Conservation (phyloP, 2,329 filamentous ascomycete species). For the Aureobasidium sp. region DNA sequence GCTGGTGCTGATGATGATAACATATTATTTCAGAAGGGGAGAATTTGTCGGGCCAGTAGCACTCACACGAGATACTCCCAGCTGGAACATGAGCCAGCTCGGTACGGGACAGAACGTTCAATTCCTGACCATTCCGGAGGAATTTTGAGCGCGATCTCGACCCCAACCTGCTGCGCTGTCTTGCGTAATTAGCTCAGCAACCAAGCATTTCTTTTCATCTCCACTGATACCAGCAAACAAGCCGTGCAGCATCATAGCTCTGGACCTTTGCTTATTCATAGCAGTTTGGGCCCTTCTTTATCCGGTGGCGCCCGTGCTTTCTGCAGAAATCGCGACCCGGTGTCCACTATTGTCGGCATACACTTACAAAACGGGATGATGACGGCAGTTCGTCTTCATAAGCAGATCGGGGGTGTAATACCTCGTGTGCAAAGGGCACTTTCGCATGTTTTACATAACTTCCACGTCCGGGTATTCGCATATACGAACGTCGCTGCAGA, state of each 20-base stretch:
- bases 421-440: neutral
- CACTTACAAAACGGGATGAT: neutral
- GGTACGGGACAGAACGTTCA: neutral
- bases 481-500: too few relatives aligned
- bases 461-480: too few relatives aligned
- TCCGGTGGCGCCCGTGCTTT: neutral
- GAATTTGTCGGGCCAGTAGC: neutral
- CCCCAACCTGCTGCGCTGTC: neutral
- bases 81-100: slow-evolving; percentile 1
- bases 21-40: neutral
- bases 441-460: too few relatives aligned
- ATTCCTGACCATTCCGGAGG: slow-evolving; percentile 9
- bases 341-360: neutral
- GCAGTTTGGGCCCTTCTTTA: too few relatives aligned
- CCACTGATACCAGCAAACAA: neutral
- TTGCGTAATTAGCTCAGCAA: neutral
- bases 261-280: neutral
- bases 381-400: neutral
- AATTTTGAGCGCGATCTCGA: neutral
- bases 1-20: neutral
- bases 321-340: neutral
- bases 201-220: neutral
- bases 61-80: neutral
- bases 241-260: neutral
- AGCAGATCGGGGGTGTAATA: neutral